phyloP scores from a whole-genome alignment of 2,329 filamentous ascomycete species.

The Ophiosphaerella narmari region DNA sequence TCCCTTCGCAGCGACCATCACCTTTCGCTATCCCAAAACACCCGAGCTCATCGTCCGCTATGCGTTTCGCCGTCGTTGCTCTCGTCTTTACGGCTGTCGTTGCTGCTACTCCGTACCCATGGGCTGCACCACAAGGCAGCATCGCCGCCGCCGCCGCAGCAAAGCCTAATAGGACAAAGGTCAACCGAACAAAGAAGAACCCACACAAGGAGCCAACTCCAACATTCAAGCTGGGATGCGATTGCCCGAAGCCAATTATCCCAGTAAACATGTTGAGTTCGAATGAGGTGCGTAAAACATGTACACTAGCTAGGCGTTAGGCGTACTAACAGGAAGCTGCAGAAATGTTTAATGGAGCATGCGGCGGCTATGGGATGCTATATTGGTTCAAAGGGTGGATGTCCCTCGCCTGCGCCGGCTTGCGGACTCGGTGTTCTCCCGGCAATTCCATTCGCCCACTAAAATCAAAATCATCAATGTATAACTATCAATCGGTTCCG shows the following conservation, averaged over 20 bases:
- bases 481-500: background rate
- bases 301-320: background rate
- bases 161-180: constrained; percentile 1
- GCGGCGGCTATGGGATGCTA: constrained; percentile 21
- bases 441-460: constrained; percentile 6
- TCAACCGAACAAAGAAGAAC: constrained; percentile 17
- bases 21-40: background rate
- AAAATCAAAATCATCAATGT: background rate
- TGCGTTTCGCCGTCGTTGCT: constrained; percentile 23
- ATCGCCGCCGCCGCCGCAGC: background rate
- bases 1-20: background rate
- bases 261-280: constrained; percentile 27
- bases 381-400: constrained; percentile 19
- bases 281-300: constrained; percentile 23
- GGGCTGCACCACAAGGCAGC: constrained; percentile 17
- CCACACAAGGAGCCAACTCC: constrained; percentile 35
- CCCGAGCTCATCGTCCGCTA: constrained; percentile 5
- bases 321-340: constrained; percentile 1
- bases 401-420: constrained; percentile 22
- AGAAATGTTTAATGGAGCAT: constrained; percentile 23
- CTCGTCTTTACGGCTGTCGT: constrained; percentile 19
- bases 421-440: constrained; percentile 17
- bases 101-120: constrained; percentile 22
- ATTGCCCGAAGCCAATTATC: constrained; percentile 31
- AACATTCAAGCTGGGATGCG: constrained; percentile 28